These are phyloP conservation scores for Aquilaria malaccensis DNA, from an alignment of 345 rosid genomes.

Conservation along the genomic window DNA sequence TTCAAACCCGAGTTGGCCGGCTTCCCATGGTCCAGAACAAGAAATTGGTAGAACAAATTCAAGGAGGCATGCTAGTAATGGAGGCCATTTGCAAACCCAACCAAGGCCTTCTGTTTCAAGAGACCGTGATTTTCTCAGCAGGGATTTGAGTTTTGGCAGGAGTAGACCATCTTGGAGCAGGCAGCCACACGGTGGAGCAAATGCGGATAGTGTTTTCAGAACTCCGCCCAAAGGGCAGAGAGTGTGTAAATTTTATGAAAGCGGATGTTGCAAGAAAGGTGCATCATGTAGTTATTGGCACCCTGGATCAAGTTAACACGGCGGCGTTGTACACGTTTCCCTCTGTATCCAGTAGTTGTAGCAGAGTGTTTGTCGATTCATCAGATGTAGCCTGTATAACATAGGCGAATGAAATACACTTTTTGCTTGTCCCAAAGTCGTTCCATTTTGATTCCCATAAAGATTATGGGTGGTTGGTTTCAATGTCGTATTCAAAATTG, in stretches of 20 bases:
- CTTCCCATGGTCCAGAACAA: constrained; percentile 25
- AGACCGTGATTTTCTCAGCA: constrained; percentile 41
- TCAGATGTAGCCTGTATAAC: constrained; percentile 19
- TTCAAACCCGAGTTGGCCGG: constrained; percentile 23
- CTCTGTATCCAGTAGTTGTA: constrained; percentile 16
- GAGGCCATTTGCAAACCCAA: constrained; percentile 42
- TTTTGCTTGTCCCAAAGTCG: too few species aligned
- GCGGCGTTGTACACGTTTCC: constrained; percentile 9
- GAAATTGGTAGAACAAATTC: constrained; percentile 31
- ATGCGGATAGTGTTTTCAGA: constrained; percentile 39
- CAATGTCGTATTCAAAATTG: too few species aligned
- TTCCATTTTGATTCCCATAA: too few species aligned
- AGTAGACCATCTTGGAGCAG: constrained; percentile 38
- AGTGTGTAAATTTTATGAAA: constrained; percentile 67
- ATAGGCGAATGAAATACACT: too few species aligned
- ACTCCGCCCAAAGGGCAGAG: constrained; percentile 57
- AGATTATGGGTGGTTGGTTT: too few species aligned
- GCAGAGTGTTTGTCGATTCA: constrained; percentile 9
- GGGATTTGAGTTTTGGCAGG: constrained; percentile 40
- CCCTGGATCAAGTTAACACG: constrained; percentile 23
- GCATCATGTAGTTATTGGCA: constrained; percentile 73
- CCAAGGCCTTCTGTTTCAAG: constrained; percentile 38
- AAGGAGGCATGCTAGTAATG: constrained; percentile 16
- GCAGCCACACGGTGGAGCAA: constrained; percentile 34
- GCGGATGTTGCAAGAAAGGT: constrained; percentile 63